Percentiles rank a stretch among this genome's conserved stretches.
Conservation (phyloP, 129 eudicot genomes). For the Flaveria linearis region DNA sequence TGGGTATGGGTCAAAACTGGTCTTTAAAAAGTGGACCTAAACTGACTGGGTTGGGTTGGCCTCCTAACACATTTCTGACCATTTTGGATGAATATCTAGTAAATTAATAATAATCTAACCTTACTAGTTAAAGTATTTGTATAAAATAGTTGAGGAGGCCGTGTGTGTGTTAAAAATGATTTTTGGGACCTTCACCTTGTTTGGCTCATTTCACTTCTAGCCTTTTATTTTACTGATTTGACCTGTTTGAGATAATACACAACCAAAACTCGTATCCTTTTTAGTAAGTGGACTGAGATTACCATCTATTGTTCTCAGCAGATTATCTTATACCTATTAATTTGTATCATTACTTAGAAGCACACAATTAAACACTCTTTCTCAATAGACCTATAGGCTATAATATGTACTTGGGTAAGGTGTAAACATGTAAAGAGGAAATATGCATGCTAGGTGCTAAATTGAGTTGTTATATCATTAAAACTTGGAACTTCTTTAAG, state of each 20-base stretch:
- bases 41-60: background rate
- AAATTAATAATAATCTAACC: background rate
- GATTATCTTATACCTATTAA: too few relatives aligned
- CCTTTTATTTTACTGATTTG: background rate
- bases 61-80: background rate
- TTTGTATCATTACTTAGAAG: too few relatives aligned
- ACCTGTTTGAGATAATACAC: background rate
- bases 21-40: background rate
- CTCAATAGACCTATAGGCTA: background rate
- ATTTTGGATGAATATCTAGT: background rate
- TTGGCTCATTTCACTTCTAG: background rate
- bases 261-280: background rate
- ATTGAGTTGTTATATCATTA: background rate
- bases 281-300: background rate
- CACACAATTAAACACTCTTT: too few relatives aligned
- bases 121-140: background rate
- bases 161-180: background rate
- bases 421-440: slow-evolving; percentile 3
- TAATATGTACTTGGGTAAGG: background rate
- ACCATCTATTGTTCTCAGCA: background rate
- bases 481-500: background rate
- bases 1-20: background rate
- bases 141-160: background rate
- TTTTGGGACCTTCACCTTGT: background rate
- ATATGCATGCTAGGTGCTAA: background rate